Evolutionary conservation across 1,284 basidiomycete species (phyloP), one percentile per base, ranked within the genome.

Genomic region (Papiliotrema nemorosa): DNA sequence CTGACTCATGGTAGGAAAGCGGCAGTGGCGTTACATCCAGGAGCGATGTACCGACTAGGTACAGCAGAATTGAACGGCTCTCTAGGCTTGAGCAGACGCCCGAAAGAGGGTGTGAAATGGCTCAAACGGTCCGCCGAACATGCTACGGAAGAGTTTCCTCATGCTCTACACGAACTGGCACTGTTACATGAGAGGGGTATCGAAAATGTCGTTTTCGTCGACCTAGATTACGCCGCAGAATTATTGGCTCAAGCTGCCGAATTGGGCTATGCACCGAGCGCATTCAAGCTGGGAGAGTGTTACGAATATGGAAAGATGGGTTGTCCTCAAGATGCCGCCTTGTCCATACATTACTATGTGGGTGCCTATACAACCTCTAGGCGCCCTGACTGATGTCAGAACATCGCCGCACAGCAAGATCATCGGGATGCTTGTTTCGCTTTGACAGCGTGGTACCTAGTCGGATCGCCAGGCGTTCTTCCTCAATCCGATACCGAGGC

Each of bases 221-320:
- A 98, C 72, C 84, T 85, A 59, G 94, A 97, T 66, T 98, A 98
- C 70, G 86, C 92, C 0, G 86, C 88, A 10, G 94, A 98, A 75
- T 80, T 98, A 13, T 78, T 98, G 35, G 94, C 96, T 1, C 89
- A 96, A 71, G 94, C 92, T 20, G 85, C 89, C 0, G 94, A 98
- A 75, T 80, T 98, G 43, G 92, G 92, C 12, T 97, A 97, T 74
- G 91, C 94, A 6, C 91, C 94, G 2, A 91, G 88, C 64, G 94
- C 94, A 39, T 92, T 94, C 78, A 86, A 92, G 62, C 78, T 98
- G 50, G 94, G 94, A 39, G 94, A 98, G 76, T 97, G 94, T 75
- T 98, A 98, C 75, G 94, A 98, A 78, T 98, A 97, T 75, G 96
- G 94, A 36, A 92, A 92, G 79, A 88, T 97, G 85, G 92, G 91